Conservation (phyloP, 495 filamentous ascomycete species). For the Xylaria sp. region DNA sequence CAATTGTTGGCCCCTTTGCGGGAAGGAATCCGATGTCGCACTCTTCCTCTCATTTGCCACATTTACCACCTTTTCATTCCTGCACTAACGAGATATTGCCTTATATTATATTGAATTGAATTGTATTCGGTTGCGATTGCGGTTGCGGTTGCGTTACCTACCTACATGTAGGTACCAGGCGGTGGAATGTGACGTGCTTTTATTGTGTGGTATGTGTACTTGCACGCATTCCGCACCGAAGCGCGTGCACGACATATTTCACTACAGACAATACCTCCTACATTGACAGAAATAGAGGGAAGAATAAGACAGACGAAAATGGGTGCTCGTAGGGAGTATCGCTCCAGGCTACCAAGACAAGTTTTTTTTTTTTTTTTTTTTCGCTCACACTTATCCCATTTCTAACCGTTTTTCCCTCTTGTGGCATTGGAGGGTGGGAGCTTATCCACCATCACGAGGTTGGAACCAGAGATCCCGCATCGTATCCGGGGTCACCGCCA, state of each 20-base stretch:
- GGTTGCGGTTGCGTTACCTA: no score
- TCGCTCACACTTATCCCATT: background rate
- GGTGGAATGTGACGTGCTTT: background rate
- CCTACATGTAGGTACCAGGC: no score
- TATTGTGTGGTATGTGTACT: background rate
- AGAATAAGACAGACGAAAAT: background rate
- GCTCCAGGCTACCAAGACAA: background rate
- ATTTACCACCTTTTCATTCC: background rate
- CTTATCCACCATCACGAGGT: conserved; percentile 7
- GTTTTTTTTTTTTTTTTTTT: background rate
- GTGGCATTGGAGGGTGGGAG: conserved; percentile 1
- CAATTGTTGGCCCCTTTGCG: background rate
- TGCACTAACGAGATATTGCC: background rate
- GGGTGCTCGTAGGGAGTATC: background rate
- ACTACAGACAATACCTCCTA: background rate
- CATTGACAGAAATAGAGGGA: background rate
- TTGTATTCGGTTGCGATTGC: background rate
- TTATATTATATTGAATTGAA: background rate
- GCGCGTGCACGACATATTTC: background rate
- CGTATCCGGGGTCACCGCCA: conserved; percentile 10
- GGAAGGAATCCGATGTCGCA: background rate
- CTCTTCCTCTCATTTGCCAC: background rate
- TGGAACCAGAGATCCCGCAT: background rate
- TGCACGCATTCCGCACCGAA: background rate
- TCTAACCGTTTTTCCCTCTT: background rate